phyloP scores from a whole-genome alignment of 1,284 basidiomycete genomes.

The Malassezia sympodialis region DNA sequence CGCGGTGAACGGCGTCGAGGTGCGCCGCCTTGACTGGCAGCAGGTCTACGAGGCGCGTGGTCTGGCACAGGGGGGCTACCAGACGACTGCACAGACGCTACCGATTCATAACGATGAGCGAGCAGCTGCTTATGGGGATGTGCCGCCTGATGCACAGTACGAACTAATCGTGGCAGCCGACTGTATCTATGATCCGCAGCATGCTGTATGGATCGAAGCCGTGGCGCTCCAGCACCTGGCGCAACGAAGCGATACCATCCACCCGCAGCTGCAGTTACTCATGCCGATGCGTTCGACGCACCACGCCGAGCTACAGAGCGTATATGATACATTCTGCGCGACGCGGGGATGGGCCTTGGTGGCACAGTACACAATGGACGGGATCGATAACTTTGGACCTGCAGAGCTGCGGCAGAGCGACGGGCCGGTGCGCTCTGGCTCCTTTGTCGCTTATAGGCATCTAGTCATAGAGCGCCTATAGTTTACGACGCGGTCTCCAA shows the following conservation, averaged over 20 bases:
- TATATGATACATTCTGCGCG: conserved; percentile 27
- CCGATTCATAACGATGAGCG: conserved; percentile 9
- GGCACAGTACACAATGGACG: not conserved
- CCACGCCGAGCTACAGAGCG: conserved; percentile 25
- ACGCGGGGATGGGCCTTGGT: not conserved
- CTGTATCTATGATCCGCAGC: conserved; percentile 38
- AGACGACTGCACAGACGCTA: conserved; percentile 27
- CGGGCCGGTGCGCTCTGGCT: not conserved
- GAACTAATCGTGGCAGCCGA: conserved; percentile 38
- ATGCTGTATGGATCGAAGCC: conserved; percentile 35
- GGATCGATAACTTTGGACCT: conserved; percentile 13
- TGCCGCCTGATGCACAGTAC: conserved; percentile 8
- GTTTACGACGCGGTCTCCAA: not conserved
- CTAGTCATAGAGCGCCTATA: not conserved
- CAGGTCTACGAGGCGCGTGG: conserved; percentile 8
- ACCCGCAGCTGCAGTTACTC: conserved; percentile 29
- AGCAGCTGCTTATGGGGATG: not conserved
- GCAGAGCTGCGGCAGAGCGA: not conserved
- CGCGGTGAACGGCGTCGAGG: not conserved
- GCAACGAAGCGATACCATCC: not conserved
- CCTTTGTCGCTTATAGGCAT: conserved; percentile 1
- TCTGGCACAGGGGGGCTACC: not conserved
- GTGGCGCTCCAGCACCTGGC: conserved; percentile 25
- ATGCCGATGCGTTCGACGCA: conserved; percentile 32
- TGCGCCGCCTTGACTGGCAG: conserved; percentile 35